Evolutionary conservation across 768 basidiomycete genomes (phyloP).

Genomic region (Naematelia aurantialba): DNA sequence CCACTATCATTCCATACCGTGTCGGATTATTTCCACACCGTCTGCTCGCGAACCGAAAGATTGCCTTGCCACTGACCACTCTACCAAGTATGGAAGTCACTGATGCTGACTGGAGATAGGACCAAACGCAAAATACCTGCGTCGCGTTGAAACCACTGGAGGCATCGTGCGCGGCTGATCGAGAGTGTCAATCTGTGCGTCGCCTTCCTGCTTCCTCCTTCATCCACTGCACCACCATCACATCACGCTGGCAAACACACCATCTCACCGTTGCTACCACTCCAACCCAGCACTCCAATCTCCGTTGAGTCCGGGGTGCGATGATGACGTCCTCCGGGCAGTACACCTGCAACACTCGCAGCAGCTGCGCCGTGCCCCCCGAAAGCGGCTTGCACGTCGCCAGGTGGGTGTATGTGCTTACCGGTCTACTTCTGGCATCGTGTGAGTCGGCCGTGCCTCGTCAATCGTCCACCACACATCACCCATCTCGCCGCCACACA

Average conservation of each 20-base stretch:
- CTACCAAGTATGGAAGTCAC: background rate
- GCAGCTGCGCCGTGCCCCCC: slow-evolving; percentile 11
- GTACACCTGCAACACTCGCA: slow-evolving; percentile 18
- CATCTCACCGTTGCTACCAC: too few relatives aligned
- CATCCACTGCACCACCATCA: background rate
- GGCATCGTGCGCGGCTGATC: slow-evolving; percentile 14
- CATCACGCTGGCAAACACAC: too few relatives aligned
- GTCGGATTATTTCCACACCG: too few relatives aligned
- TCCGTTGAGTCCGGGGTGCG: too few relatives aligned
- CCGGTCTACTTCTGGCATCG: slow-evolving; percentile 8
- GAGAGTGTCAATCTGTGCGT: slow-evolving; percentile 35
- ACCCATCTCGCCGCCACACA: background rate
- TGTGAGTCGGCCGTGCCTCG: slow-evolving; percentile 13
- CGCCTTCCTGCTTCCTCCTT: background rate
- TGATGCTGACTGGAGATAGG: slow-evolving; percentile 12
- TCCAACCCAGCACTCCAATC: too few relatives aligned
- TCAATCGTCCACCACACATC: background rate
- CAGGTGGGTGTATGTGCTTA: slow-evolving; percentile 22
- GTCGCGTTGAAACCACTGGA: slow-evolving; percentile 7
- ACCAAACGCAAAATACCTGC: slow-evolving; percentile 15
- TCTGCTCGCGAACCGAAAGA: too few relatives aligned
- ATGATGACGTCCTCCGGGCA: too few relatives aligned
- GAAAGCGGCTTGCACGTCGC: slow-evolving; percentile 15
- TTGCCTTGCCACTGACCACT: background rate
- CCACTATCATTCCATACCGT: background rate